Conservation (phyloP, 306 rosid genomes). For the Argentina anserina region DNA sequence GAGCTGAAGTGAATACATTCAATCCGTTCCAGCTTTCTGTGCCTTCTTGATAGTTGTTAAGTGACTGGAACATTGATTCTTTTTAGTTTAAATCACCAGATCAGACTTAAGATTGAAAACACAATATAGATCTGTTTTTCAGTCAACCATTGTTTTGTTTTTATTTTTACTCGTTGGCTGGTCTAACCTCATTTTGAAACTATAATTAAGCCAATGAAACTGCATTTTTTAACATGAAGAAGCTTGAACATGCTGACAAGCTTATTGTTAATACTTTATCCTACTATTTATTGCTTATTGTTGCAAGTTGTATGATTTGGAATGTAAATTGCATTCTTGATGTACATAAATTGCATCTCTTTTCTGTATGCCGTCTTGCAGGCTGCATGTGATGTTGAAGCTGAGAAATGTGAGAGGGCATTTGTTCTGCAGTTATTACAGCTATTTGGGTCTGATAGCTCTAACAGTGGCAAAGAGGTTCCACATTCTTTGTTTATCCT, state of each 20-base stretch:
- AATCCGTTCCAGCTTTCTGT: too few species aligned
- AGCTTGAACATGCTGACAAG: background rate
- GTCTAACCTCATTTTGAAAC: background rate
- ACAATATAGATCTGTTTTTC: background rate
- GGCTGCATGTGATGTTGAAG: constrained; percentile 74
- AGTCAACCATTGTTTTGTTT: background rate
- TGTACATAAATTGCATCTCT: background rate
- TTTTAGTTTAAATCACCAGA: background rate
- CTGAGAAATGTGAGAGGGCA: constrained; percentile 75
- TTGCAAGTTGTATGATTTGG: background rate
- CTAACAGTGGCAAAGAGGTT: constrained; percentile 73
- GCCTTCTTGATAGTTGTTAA: background rate
- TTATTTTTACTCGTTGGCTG: background rate
- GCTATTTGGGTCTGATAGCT: constrained; percentile 54
- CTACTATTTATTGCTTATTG: background rate
- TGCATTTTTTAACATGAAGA: background rate
- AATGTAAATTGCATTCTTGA: background rate
- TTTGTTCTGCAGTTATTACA: constrained; percentile 77
- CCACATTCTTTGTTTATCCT: background rate
- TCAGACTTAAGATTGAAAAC: background rate
- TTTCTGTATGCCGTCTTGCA: constrained; percentile 25
- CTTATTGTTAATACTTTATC: background rate
- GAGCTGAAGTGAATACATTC: background rate
- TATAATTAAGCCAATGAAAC: background rate
- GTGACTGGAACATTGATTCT: background rate